Base-by-base conservation (phyloP, 176 grass and related monocot species). In the Lolium multiflorum region DNA sequence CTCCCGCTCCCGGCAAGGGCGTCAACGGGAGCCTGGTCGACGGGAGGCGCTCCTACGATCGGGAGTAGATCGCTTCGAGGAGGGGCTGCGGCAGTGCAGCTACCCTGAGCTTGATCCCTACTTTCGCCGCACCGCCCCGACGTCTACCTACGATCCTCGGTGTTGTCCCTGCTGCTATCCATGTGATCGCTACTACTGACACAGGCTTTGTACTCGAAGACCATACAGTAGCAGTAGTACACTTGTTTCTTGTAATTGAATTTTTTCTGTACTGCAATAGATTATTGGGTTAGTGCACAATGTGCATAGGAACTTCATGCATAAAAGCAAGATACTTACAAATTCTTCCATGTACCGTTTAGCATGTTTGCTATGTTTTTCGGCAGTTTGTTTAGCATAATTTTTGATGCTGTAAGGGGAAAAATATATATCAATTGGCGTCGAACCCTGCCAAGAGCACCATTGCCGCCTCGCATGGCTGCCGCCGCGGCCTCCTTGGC, bases 41-140 rank as follows among this genome's bases (percentile, higher is more conserved):
- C 68, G 68, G 68, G 18, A 46, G 68, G 68, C 68, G 68, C 20
- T 71, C 68, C 68, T 71, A 71, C 9, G 68, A 44, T 44, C 68
- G 38, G 68, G 68, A 71, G 68, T 71, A 18, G 68, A 71, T 44
- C 68, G 18, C 68, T 44, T 71, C 68, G 68, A 71, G 68, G 38
- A 63, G 60, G 60, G 12, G 18, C 10, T n/a, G 18, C 68, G 39
- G 68, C 68, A 44, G 4, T 71, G 65, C 31, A 6, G 31, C 31
- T 35, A 35, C 31, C 31, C 31, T 58, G 18, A 1, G 60, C 2
- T 13, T 26, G 24, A 58, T 3, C 56, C 15, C 51, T 55, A 58
- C 18, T 9, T 58, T 6, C 18, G 56, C 18, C 56, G 18, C 20
- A 9, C 2, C 56, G 20, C 56, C 7, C 20, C 20, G 18, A 3